phyloP scores from a whole-genome alignment of 495 filamentous ascomycete species.

The Penicillium arizonense region DNA sequence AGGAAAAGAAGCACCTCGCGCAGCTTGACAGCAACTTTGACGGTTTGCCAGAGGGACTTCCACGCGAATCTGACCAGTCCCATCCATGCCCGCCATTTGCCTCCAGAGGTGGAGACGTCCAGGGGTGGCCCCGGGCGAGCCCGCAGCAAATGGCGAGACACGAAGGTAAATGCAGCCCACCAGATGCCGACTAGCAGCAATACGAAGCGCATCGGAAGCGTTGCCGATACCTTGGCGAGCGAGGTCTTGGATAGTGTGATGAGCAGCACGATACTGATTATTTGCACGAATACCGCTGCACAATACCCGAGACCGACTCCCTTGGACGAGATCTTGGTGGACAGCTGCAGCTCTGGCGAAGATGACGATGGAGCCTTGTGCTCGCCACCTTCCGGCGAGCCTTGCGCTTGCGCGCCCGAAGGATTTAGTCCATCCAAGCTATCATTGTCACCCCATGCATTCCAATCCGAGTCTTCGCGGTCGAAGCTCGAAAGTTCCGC shows the following conservation, averaged over 20 bases:
- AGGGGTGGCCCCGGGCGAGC: conserved; percentile 81
- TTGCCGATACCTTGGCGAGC: conserved; percentile 30
- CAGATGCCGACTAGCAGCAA: conserved; percentile 80
- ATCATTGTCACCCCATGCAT: conserved; percentile 40
- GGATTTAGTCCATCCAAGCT: conserved; percentile 25
- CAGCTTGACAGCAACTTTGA: conserved; percentile 70
- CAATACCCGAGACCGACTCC: conserved; percentile 80
- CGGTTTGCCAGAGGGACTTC: conserved; percentile 73
- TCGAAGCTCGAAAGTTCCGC: conserved; percentile 28
- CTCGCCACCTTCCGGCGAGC: conserved; percentile 10
- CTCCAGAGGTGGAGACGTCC: conserved; percentile 15
- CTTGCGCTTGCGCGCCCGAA: conserved; percentile 10
- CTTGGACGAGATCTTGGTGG: conserved; percentile 75
- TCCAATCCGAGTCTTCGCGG: conserved; percentile 19
- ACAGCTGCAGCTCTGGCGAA: conserved; percentile 68
- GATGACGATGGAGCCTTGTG: conserved; percentile 21
- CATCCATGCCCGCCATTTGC: conserved; percentile 33
- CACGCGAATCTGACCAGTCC: conserved; percentile 72
- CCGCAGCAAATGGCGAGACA: conserved; percentile 77
- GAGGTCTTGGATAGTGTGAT: conserved; percentile 64
- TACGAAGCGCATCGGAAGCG: conserved; percentile 64
- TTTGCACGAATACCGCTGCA: conserved; percentile 73
- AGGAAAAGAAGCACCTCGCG: conserved; percentile 82
- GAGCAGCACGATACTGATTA: conserved; percentile 67
- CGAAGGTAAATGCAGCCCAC: conserved; percentile 84